Percentiles rank a stretch among this genome's conserved stretches.
phyloP scores from a whole-genome alignment of 2,329 filamentous ascomycete species.

The Fusarium graminum region DNA sequence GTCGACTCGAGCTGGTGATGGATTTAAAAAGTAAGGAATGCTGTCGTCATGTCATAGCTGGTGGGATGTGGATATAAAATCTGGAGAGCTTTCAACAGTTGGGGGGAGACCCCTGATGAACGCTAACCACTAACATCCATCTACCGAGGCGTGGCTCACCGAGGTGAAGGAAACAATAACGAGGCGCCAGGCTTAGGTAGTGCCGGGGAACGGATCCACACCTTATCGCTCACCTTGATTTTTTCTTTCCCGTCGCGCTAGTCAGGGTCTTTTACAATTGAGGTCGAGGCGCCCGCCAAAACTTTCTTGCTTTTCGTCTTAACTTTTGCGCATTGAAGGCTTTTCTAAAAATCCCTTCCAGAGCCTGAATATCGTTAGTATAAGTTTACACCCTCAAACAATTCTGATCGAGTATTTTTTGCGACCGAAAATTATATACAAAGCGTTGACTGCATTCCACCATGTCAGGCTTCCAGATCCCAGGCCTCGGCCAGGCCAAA shows the following conservation, averaged over 20 bases:
- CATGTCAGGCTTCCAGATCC: constrained; percentile 61
- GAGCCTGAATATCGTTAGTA: too few species aligned
- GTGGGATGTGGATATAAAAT: constrained; percentile 21
- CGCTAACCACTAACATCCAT: constrained; percentile 21
- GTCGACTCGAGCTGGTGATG: constrained; percentile 30
- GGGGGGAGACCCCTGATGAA: constrained; percentile 32
- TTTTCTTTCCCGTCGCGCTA: constrained; percentile 45
- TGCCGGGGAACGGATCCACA: constrained; percentile 31
- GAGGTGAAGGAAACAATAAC: constrained; percentile 32
- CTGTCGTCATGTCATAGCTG: constrained; percentile 47
- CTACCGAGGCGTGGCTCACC: constrained; percentile 39
- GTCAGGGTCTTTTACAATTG: constrained; percentile 31
- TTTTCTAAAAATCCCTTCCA: too few species aligned
- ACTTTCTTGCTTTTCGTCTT: constrained; percentile 17
- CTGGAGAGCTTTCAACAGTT: constrained; percentile 50
- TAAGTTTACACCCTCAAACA: too few species aligned
- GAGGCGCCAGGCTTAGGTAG: constrained; percentile 41
- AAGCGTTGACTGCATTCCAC: background rate
- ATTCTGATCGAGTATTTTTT: background rate
- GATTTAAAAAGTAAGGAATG: constrained; percentile 43
- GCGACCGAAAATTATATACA: constrained; percentile 1
- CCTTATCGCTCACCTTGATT: constrained; percentile 51
- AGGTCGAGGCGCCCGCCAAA: constrained; percentile 12
- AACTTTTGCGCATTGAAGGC: constrained; percentile 27
- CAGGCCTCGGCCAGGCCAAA: constrained; percentile 59